phyloP scores from a whole-genome alignment of 192 early-diverging fungal species.

The Rhizophagus clarus region DNA sequence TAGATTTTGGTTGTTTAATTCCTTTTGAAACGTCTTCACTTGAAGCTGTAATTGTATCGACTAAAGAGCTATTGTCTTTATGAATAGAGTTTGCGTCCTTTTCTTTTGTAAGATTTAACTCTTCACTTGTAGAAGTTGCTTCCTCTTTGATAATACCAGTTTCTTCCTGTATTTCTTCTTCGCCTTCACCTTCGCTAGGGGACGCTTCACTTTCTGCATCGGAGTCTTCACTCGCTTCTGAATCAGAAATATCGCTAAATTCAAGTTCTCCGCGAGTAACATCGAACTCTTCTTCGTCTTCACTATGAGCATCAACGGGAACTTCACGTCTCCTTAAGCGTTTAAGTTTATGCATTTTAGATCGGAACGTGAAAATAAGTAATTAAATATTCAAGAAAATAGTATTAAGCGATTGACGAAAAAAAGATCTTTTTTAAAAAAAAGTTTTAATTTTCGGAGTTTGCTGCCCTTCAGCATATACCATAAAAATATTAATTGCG shows the following conservation, averaged over 20 bases:
- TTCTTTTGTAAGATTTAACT: neutral
- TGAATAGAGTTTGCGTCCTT: neutral
- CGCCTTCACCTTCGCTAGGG: constrained; percentile 29
- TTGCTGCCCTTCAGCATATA: too few species aligned
- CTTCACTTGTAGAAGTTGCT: neutral
- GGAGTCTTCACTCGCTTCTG: constrained; percentile 21
- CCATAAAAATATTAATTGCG: too few species aligned
- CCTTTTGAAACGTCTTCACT: neutral
- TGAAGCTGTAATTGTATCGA: neutral
- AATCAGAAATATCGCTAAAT: constrained; percentile 28
- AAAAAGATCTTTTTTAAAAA: too few species aligned
- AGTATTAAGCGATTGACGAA: too few species aligned
- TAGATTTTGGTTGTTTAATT: neutral
- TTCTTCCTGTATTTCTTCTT: constrained; percentile 23
- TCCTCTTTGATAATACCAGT: neutral
- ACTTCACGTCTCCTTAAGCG: constrained; percentile 10
- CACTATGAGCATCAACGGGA: constrained; percentile 18
- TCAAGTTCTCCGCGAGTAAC: neutral
- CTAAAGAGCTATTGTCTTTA: neutral
- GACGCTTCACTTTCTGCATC: constrained; percentile 20
- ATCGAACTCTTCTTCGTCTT: constrained; percentile 30
- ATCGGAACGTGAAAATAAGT: neutral
- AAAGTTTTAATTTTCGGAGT: too few species aligned
- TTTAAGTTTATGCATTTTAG: neutral
- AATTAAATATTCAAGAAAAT: too few species aligned